Base-by-base conservation (phyloP, 2,329 filamentous ascomycete genomes). In the Colletotrichum costaricense region DNA sequence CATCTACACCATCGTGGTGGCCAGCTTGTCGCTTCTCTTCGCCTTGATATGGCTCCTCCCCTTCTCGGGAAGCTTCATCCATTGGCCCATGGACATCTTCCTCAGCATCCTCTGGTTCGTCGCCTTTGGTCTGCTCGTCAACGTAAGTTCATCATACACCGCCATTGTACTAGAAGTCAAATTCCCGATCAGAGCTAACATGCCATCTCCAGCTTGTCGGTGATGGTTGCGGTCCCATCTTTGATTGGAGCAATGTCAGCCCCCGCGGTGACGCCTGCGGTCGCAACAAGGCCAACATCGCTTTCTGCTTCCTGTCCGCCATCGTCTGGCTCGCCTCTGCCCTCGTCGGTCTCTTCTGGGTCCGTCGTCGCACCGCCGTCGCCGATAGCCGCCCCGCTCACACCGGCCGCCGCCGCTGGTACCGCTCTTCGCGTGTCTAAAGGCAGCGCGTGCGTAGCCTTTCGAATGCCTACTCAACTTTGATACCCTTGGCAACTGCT, bases 1-100 rank as follows among this genome's bases (percentile, higher is more conserved):
- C 84, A 94, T 95, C 83, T 95, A 94, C 85, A 90, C 93, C 58
- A 89, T 93, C 78, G 89, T 94, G 22, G 87, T 95, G 52, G 92
- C 94, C 3, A 91, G 87, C 24, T 78, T 95, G 22, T 90, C 91
- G 14, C 90, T 95, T 67, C 81, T 95, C 54, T 84, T 94, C n/a
- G 86, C 90, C 5, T 82, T 95, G 30, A 80, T 95, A 75, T 94
- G 93, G 90, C 86, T 95, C 33, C 86, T 95, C 54, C 94, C 94
- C 2, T 93, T 94, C 79, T 88, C 90, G 2, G 84, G 85, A 63
- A 88, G 86, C 59, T 94, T 95, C 81, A 87, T 91, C 74, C 88
- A 92, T 81, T 95, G 92, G 88, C 92, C 92, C 0, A 84, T 91
- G 77, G 94, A 96, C 78, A 78, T 95, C 30, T 76, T 95, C 78